Evolutionary conservation across 192 early-diverging fungal genomes (phyloP), one percentile per base, ranked within the genome.

Genomic region (Linnemannia zychae): DNA sequence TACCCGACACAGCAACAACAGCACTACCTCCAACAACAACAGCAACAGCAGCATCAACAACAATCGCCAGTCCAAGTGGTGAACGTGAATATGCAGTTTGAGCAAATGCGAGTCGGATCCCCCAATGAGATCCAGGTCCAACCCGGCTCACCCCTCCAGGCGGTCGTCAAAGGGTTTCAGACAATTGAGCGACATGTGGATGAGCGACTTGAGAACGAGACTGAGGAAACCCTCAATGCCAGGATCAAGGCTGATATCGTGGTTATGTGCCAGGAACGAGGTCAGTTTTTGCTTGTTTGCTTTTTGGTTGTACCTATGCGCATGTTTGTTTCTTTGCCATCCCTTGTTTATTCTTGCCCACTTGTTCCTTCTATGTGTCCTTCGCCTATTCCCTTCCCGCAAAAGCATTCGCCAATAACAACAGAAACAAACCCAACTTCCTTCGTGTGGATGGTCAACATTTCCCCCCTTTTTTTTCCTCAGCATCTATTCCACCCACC

Each of bases 171-270:
- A 20, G 82, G 82, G 6, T 85, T 85, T 50, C 74, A 85, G 77
- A 85, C 83, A 11, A 85, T 85, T 72, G 83, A 85, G 46, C 77
- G 83, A n/a, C 83, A 85, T 46, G 73, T 87, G 37, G 88, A 89
- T 60, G 75, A 81, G 16, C 52, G 74, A 24, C 75, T 89, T 6
- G 86, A 90, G 75, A 82, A 89, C 63, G 91, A 94, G 77, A 93
- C 87, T 65, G 88, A 84, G 78, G 88, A 88, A 33, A 92, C 94
- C 9, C 88, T 95, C 6, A 90, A 90, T 82, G 86, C 89, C 71
- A 92, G 90, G 78, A 89, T 92, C 80, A 92, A 92, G 73, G 95
- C 94, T 2, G 95, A 95, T 79, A 77, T 95, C 44, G 93, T 95
- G 72, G 91, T 93, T 53, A 87, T 94, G 67, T 95, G 95, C 72